Conservation (phyloP, 768 basidiomycete species). For the Pholiota conissans region DNA sequence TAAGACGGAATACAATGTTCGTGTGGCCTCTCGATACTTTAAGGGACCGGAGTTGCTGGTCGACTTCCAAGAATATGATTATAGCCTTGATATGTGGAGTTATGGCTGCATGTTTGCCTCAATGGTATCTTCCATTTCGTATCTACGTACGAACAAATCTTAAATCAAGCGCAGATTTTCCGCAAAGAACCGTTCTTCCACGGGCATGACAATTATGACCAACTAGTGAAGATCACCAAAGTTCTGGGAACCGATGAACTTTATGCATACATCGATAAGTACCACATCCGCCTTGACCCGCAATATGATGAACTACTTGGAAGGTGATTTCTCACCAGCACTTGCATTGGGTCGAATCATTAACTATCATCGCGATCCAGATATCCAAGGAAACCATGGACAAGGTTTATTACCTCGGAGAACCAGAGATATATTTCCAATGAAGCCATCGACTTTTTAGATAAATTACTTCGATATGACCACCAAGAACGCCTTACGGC, state of each 20-base stretch:
- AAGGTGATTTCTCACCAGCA: conserved; percentile 42
- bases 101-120: conserved; percentile 99
- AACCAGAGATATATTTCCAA: conserved; percentile 96
- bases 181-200: conserved; percentile 99
- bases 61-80: conserved; percentile 98
- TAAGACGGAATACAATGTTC: conserved; percentile 96
- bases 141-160: conserved; percentile 3
- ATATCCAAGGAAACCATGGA: conserved; percentile 95
- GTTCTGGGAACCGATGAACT: conserved; percentile 96
- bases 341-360: background rate
- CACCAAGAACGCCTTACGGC: conserved; percentile 97
- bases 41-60: conserved; percentile 96
- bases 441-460: conserved; percentile 94
- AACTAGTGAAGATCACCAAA: conserved; percentile 96
- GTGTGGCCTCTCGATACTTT: conserved; percentile 96
- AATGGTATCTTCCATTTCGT: conserved; percentile 64
- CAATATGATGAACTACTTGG: conserved; percentile 95
- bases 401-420: conserved; percentile 91
- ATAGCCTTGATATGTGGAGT: conserved; percentile 98
- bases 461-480: conserved; percentile 94
- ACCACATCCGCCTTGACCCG: conserved; percentile 93
- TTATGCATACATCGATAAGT: conserved; percentile 90
- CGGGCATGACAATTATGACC: conserved; percentile 98
- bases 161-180: conserved; percentile 70
- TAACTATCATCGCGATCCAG: conserved; percentile 35